Evolutionary conservation across 2,329 filamentous ascomycete genomes (phyloP), one percentile per base, ranked within the genome.

Genomic region (Cercospora nicotianae): DNA sequence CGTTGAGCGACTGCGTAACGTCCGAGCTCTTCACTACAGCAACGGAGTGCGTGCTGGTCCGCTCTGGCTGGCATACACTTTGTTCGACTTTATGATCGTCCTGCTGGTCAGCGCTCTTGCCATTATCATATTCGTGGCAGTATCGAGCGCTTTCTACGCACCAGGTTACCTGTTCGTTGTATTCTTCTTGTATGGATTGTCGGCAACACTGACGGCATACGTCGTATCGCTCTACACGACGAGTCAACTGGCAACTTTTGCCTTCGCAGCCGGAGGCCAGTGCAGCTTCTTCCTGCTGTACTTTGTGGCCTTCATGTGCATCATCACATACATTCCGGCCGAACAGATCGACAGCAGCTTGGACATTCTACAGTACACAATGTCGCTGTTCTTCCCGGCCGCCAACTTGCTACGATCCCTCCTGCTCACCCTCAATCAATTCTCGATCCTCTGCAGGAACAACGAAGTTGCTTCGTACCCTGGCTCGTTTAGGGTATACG

Each of bases 1-100:
- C n/a, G 83, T 91, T 30, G 94, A 97, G 79, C 86, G 93, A 28
- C 83, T 93, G 10, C 84, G 89, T 60, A 91, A 93, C 71, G 92
- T 97, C 26, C 87, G 94, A 62, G 91, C 91, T 16, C 83, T 97
- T 31, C 90, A 97, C 78, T 97, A 96, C 80, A 96, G 92, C 64
- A 97, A 97, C 75, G 94, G 94, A 58, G 93, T 97, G 30, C 86
- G 91, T 12, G 90, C 91, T 0, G 83, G 91, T 8, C 92, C 93
- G 0, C 83, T 97, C 1, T 97, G 94, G 94, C 80, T 92, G 5
- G 92, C 94, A 1, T 96, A 97, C 76, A 83, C 91, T 0, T 75
- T 84, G 0, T 96, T 97, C 75, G 94, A 97, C 80, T 93, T 94
- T 71, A 77, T 87, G 53, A 88, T 96, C 65, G 89, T 93, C 0